Evolutionary conservation across 768 basidiomycete genomes (phyloP), one percentile per base, ranked within the genome.

Genomic region (Termitomyces sp.): DNA sequence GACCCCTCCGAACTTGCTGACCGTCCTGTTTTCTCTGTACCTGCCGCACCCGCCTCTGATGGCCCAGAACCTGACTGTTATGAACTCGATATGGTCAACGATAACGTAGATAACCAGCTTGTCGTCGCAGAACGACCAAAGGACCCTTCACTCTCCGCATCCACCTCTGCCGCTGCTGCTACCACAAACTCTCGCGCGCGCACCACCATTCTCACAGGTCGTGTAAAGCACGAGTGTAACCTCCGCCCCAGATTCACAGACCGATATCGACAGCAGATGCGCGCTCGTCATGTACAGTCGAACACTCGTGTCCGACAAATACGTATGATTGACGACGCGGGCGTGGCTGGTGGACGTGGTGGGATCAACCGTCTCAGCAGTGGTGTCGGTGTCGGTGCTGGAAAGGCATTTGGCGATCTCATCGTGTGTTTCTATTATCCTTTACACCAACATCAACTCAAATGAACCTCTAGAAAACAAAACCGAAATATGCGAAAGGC

Each of bases 21-120:
- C 55, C 68, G 76, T 11, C 78, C 78, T 1, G 57, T 58, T 0
- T 81, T 81, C 59, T 65, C 68, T 11, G 54, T 63, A 0, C 56
- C 70, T 1, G 70, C 74, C 1, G 59, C 69, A 2, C 72, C 73
- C 43, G 38, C 65, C 2, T 60, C 70, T 0, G 64, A 64, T 2
- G 71, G 69, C 5, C 63, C 70, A 5, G 79, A 83, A 57, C 80
- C 79, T 5, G 88, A 89, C 63, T 81, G 85, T 68, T 98, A 93
- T 72, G 90, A 93, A 61, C 77, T 98, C 32, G 87, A 91, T 40
- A 91, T 96, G 83, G 84, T 93, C 40, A 88, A 91, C 58, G 87
- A 91, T 58, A 70, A 82, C 31, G 88, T 91, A 9, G 89, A 90
- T 62, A 94, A 94, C 71, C 87, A 93, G 68, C 80, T 90, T 53